phyloP scores from a whole-genome alignment of 345 rosid species.

The Citrus cavaleriei region DNA sequence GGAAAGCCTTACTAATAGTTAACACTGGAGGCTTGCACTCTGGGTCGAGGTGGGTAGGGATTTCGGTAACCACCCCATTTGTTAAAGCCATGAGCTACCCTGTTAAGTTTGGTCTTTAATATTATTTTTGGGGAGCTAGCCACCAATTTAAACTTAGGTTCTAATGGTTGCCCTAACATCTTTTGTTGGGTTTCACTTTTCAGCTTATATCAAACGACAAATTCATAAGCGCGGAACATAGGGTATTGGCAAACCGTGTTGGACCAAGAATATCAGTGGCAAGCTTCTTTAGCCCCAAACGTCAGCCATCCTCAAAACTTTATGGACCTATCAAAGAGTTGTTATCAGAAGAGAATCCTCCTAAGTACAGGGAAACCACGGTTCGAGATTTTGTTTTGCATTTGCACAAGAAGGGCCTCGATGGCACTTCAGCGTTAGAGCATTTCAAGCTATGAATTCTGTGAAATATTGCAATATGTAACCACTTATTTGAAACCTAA shows the following conservation, averaged over 20 bases:
- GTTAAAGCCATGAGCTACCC: no score
- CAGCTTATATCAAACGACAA: constrained; percentile 30
- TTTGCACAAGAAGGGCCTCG: constrained; percentile 32
- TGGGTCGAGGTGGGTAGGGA: no score
- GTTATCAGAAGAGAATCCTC: constrained; percentile 44
- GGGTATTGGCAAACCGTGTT: constrained; percentile 14
- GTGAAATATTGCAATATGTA: background rate
- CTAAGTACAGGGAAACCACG: constrained; percentile 41
- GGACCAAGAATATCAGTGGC: constrained; percentile 28
- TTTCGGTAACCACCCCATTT: no score
- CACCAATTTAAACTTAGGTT: background rate
- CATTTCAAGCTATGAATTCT: constrained; percentile 9
- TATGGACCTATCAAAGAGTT: constrained; percentile 40
- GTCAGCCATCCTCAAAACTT: background rate
- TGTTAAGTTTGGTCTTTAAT: no score
- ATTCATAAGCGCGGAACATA: constrained; percentile 23
- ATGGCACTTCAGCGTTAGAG: constrained; percentile 18
- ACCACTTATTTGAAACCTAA: background rate
- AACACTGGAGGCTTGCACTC: no score
- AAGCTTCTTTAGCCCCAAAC: constrained; percentile 24
- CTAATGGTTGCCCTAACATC: background rate
- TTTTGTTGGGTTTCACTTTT: background rate
- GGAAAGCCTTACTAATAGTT: no score
- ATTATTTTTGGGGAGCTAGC: background rate
- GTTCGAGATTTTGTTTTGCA: constrained; percentile 16